phyloP scores from a whole-genome alignment of 2,329 filamentous ascomycete genomes.

The Aspergillus sp. region DNA sequence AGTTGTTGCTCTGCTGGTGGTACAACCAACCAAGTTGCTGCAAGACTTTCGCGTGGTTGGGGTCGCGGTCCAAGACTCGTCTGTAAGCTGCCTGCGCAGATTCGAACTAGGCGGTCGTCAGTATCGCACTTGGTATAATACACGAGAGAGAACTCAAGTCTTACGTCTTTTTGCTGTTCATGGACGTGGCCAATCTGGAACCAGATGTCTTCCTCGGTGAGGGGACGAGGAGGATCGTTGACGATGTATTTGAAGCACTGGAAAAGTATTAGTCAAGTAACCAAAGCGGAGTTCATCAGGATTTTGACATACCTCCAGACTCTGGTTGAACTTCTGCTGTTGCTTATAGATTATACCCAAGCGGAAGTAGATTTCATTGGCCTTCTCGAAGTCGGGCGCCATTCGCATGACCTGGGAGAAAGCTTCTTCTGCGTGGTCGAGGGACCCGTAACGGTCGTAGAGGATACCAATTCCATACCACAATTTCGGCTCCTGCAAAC shows the following conservation, averaged over 20 bases:
- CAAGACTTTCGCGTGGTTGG: constrained; percentile 93
- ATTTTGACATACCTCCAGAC: constrained; percentile 63
- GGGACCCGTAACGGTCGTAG: constrained; percentile 90
- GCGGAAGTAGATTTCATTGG: constrained; percentile 97
- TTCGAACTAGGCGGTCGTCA: constrained; percentile 62
- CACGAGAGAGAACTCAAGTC: constrained; percentile 28
- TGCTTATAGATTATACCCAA: constrained; percentile 99
- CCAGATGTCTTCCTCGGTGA: constrained; percentile 98
- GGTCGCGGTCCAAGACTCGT: constrained; percentile 86
- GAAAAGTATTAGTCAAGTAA: constrained; percentile 1
- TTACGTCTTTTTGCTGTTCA: constrained; percentile 95
- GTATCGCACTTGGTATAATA: constrained; percentile 13
- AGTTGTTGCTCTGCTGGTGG: constrained; percentile 88
- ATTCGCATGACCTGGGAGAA: constrained; percentile 99
- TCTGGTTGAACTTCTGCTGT: constrained; percentile 85
- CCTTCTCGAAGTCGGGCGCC: constrained; percentile 95
- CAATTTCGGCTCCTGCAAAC: constrained; percentile 73
- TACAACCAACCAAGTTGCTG: constrained; percentile 97
- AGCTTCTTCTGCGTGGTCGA: constrained; percentile 95
- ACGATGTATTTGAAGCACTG: constrained; percentile 99
- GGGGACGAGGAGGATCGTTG: constrained; percentile 76
- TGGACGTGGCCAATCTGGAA: constrained; percentile 99
- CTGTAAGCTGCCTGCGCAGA: constrained; percentile 86
- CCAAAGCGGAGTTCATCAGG: too few relatives aligned
- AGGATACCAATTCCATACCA: constrained; percentile 99